Conservation (phyloP, 73 alveolate genomes). For the Paramecium bursaria region DNA sequence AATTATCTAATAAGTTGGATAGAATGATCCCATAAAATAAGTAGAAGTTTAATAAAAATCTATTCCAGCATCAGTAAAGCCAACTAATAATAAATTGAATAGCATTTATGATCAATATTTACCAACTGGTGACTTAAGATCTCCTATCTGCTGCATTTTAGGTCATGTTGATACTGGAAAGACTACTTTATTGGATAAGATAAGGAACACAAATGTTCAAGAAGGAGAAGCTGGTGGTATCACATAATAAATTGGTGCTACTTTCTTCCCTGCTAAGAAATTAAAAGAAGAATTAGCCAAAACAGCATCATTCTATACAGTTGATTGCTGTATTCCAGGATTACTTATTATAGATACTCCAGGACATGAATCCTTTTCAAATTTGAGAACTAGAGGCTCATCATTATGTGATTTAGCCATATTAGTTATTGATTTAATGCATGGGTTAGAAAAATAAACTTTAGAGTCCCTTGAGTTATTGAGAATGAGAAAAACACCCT, state of each 20-base stretch:
- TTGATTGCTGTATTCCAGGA: constrained; percentile 94
- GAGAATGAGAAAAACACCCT: constrained; percentile 95
- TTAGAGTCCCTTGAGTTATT: constrained; percentile 96
- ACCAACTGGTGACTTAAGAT: constrained; percentile 76
- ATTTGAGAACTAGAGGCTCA: constrained; percentile 98
- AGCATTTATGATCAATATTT: constrained; percentile 41
- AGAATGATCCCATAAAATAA: no score
- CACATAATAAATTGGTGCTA: constrained; percentile 99
- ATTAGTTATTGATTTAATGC: constrained; percentile 98
- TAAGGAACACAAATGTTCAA: constrained; percentile 95
- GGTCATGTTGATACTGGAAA: constrained; percentile 99
- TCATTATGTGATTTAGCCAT: constrained; percentile 99
- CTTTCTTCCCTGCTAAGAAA: constrained; percentile 96
- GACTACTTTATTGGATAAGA: constrained; percentile 98
- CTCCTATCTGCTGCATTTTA: constrained; percentile 94
- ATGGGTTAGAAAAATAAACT: constrained; percentile 97
- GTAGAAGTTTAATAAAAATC: no score
- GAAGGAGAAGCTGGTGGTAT: constrained; percentile 99
- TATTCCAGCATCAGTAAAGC: no score
- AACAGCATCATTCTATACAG: constrained; percentile 65
- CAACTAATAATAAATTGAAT: no score
- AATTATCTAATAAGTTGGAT: no score
- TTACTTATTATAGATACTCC: constrained; percentile 99
- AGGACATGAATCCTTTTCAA: constrained; percentile 99
- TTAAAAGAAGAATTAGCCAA: constrained; percentile 76